A percentile compares a stretch with the other conserved stretches of the same genome.
Evolutionary conservation across 2,329 filamentous ascomycete species (phyloP).

Genomic region (Trichoderma asperellum): DNA sequence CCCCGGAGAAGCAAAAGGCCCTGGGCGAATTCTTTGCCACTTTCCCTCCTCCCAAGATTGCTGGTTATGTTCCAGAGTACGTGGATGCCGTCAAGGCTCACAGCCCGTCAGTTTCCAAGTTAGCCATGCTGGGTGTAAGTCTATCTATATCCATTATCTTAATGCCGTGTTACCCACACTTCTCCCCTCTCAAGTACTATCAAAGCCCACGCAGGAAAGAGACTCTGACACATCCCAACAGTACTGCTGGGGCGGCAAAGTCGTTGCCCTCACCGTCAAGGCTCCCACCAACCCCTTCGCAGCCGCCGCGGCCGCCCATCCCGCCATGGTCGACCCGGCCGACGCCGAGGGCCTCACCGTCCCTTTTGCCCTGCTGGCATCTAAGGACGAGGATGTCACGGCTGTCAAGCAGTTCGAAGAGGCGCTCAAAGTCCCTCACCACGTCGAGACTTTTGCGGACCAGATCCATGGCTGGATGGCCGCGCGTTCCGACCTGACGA

Average conservation of each 20-base stretch:
- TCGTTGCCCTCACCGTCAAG: conserved; percentile 57
- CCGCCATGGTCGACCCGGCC: conserved; percentile 65
- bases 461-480: conserved; percentile 79
- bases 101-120: conserved; percentile 60
- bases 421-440: conserved; percentile 57
- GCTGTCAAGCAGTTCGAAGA: conserved; percentile 60
- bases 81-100: conserved; percentile 56
- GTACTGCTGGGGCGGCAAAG: conserved; percentile 75
- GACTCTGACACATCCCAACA: conserved; percentile 33
- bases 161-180: background rate
- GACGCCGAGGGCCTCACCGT: conserved; percentile 65
- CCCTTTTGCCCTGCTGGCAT: conserved; percentile 66
- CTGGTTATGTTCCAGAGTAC: conserved; percentile 57
- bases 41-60: conserved; percentile 52
- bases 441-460: conserved; percentile 67
- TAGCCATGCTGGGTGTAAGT: conserved; percentile 64
- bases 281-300: conserved; percentile 59
- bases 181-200: background rate
- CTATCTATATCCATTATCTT: background rate
- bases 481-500: conserved; percentile 62
- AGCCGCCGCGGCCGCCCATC: conserved; percentile 57
- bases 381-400: conserved; percentile 63
- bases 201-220: background rate
- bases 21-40: conserved; percentile 62
- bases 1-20: conserved; percentile 63